Evolutionary conservation across 2,329 filamentous ascomycete species (phyloP).

Genomic region (Arachnomyces sp.): DNA sequence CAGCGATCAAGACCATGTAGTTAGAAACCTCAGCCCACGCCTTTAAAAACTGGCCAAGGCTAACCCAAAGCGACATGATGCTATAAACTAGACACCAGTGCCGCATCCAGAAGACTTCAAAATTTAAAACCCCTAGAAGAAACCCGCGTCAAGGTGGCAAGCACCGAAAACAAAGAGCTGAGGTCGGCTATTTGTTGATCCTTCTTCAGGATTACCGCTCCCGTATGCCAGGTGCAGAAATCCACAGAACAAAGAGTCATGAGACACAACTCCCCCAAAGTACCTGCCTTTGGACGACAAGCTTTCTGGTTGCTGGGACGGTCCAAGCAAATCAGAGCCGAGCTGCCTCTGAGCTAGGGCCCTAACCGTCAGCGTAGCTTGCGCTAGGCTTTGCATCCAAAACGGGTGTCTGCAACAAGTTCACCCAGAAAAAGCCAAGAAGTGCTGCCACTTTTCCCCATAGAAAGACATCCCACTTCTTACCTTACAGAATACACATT

Average conservation of each 20-base stretch:
- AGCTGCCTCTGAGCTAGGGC: background rate
- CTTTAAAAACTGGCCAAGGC: too few species aligned
- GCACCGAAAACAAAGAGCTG: slow-evolving; percentile 1
- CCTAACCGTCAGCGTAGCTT: background rate
- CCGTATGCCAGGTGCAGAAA: slow-evolving; percentile 1
- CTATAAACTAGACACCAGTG: too few species aligned
- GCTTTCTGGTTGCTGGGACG: slow-evolving; percentile 2
- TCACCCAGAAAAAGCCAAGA: background rate
- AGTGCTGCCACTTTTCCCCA: background rate
- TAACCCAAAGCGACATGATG: too few species aligned
- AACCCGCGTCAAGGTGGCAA: too few species aligned
- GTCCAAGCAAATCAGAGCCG: background rate
- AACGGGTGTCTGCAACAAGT: slow-evolving; percentile 4
- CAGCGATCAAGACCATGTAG: too few species aligned
- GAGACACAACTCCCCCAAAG: slow-evolving; percentile 2
- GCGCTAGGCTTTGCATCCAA: slow-evolving; percentile 1
- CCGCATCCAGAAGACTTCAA: too few species aligned
- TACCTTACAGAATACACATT: too few species aligned
- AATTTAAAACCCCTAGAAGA: too few species aligned
- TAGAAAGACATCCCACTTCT: slow-evolving; percentile 1
- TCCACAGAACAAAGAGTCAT: slow-evolving; percentile 2
- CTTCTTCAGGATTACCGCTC: background rate
- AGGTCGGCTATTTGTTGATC: background rate
- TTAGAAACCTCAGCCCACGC: too few species aligned
- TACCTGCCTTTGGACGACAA: slow-evolving; percentile 4